Base-by-base conservation (phyloP, 257 asterid genomes). In the Solanum appendiculatum region DNA sequence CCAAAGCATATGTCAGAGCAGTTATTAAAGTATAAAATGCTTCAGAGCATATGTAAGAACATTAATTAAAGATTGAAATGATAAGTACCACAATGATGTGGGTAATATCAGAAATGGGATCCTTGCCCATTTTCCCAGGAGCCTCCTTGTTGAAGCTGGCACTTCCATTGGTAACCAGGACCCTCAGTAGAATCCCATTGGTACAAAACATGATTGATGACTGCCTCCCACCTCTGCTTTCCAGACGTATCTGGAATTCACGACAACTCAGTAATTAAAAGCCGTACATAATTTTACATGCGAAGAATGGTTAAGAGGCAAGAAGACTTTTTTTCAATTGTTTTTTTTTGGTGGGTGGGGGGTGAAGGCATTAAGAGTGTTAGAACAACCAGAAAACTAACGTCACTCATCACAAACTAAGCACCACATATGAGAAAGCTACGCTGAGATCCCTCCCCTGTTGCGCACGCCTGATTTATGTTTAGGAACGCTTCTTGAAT, bases 131-230 rank as follows among this genome's bases (percentile, higher is more conserved):
- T 85, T 84, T 91, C 86, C 89, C 86, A 4, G 91, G 88, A 86
- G 90, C 85, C 85, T 88, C 87, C 86, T 86, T 86, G 87, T 88
- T 91, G 9, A 34, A 80, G 88, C 48, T 88, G 87, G 91, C 87
- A 75, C 88, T 86, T 86, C 94, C 93, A 88, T 74, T 86, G 78
- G 90, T 88, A 54, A 94, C 93, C 69, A 97, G 92, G 91, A 95
- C 91, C 91, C 96, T 92, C 92, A 97, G 87, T 87, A 97, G 83
- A 85, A 97, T 85, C 51, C 99, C 99, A 90, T 93, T 97, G 86
- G 99, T 97, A 92, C 99, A 97, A 89, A 97, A 95, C 91, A 97
- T 92, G 14, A 97, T 91, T 33, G 98, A 93, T 83, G 99, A 95
- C 78, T 97, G 91, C 86, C 90, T 92, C 89, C 99, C 99, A 72